phyloP scores from a whole-genome alignment of 225 moss, liverwort and hornwort species.

The Ulota crispa region DNA sequence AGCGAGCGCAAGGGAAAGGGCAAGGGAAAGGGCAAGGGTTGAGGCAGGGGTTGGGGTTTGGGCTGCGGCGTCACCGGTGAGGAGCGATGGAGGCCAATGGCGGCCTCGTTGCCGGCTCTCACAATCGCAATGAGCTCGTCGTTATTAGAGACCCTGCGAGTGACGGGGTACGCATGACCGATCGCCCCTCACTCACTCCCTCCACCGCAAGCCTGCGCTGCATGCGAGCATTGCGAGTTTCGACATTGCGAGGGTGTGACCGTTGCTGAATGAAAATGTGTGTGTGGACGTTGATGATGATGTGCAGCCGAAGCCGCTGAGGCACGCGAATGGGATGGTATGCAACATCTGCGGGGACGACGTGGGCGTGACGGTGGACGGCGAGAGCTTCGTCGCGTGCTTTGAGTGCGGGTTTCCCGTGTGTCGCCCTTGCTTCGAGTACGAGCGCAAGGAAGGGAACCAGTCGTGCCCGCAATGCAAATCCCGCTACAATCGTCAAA shows the following conservation, averaged over 20 bases:
- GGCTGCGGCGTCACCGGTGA: neutral
- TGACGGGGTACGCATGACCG: conserved; percentile 48
- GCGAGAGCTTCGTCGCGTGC: conserved; percentile 93
- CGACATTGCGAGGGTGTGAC: neutral
- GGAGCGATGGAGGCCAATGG: conserved; percentile 84
- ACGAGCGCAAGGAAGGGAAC: conserved; percentile 95
- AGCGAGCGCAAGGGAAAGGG: neutral
- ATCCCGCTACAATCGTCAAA: conserved; percentile 84
- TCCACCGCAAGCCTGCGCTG: neutral
- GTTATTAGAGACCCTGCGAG: conserved; percentile 71
- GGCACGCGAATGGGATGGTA: conserved; percentile 74
- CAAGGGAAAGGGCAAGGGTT: neutral
- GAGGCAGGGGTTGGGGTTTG: neutral
- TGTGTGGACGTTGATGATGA: neutral
- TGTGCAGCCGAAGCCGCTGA: conserved; percentile 84
- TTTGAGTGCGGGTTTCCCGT: conserved; percentile 94
- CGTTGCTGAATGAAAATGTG: neutral
- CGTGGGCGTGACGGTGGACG: conserved; percentile 73
- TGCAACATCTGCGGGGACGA: conserved; percentile 96
- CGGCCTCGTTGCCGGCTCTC: conserved; percentile 86
- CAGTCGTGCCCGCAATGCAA: conserved; percentile 93
- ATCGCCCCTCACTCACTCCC: too few species aligned
- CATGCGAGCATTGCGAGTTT: neutral
- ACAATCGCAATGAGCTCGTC: conserved; percentile 90
- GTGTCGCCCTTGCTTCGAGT: conserved; percentile 93